Percentiles rank a stretch among this genome's conserved stretches.
Evolutionary conservation across 371 early-diverging fungal species (phyloP).

Genomic region (Actinomortierella ambigua): DNA sequence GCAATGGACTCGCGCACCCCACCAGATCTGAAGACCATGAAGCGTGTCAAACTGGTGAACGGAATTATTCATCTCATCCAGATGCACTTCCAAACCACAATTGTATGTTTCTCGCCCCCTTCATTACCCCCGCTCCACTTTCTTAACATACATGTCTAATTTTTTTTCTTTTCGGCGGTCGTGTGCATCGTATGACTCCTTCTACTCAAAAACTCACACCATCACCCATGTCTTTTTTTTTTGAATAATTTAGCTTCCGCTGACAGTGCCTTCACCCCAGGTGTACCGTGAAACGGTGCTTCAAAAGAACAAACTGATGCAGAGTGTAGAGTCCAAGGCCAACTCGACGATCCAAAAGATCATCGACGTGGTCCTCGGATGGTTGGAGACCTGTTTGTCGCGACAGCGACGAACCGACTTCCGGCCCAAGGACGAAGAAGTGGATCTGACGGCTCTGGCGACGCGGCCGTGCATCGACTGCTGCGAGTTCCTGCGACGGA

Average conservation of each 20-base stretch:
- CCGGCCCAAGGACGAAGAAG: constrained; percentile 85
- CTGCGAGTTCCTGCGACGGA: constrained; percentile 68
- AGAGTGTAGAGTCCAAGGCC: constrained; percentile 75
- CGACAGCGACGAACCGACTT: constrained; percentile 78
- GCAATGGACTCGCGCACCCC: constrained; percentile 63
- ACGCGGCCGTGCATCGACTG: constrained; percentile 78
- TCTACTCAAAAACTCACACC: not conserved
- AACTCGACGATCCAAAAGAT: constrained; percentile 82
- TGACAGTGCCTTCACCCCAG: constrained; percentile 77
- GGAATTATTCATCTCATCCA: constrained; percentile 83
- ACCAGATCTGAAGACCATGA: constrained; percentile 76
- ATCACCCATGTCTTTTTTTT: not conserved
- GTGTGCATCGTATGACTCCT: no score
- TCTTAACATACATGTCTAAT: not conserved
- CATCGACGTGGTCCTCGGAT: constrained; percentile 65
- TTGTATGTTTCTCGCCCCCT: constrained; percentile 58
- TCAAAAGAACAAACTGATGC: constrained; percentile 86
- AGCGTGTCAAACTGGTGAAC: constrained; percentile 71
- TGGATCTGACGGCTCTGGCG: constrained; percentile 70
- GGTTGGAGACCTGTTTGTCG: constrained; percentile 65
- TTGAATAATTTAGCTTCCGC: constrained; percentile 60
- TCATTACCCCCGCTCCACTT: not conserved
- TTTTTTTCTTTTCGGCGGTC: not conserved
- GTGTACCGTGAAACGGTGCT: constrained; percentile 84
- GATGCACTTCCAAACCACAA: constrained; percentile 85